A percentile compares a stretch with the other conserved stretches of the same genome.
phyloP scores from a whole-genome alignment of 106 monocot species.

The Allium fistulosum region DNA sequence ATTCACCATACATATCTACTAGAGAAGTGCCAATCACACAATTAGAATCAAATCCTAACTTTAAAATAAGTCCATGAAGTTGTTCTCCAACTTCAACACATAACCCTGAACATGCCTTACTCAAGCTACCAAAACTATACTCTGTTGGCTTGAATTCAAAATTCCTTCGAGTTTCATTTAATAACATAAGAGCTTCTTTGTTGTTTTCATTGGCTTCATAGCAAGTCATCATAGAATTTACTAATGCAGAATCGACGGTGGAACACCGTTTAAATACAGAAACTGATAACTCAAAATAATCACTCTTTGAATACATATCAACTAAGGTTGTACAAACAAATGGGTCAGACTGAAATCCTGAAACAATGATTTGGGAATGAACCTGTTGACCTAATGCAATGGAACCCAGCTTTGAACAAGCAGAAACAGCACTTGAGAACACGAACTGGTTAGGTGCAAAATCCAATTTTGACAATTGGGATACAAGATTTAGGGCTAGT shows the following conservation, averaged over 20 bases:
- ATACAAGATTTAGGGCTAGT: slow-evolving; percentile 19
- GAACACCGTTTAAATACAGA: slow-evolving; percentile 27
- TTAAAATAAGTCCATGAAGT: slow-evolving; percentile 51
- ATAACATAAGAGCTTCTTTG: slow-evolving; percentile 38
- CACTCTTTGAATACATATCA: slow-evolving; percentile 58
- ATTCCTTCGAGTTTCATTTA: slow-evolving; percentile 24
- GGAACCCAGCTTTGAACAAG: slow-evolving; percentile 34
- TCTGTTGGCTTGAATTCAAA: slow-evolving; percentile 39
- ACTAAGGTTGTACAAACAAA: slow-evolving; percentile 48
- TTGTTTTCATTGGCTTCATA: slow-evolving; percentile 22
- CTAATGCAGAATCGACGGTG: slow-evolving; percentile 35
- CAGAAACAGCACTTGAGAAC: slow-evolving; percentile 45
- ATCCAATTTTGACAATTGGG: slow-evolving; percentile 2
- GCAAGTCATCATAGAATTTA: slow-evolving; percentile 70
- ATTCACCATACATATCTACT: slow-evolving; percentile 63
- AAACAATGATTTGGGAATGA: slow-evolving; percentile 48
- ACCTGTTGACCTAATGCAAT: slow-evolving; percentile 31
- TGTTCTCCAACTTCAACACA: slow-evolving; percentile 29
- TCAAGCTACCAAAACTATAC: slow-evolving; percentile 41
- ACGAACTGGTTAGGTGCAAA: slow-evolving; percentile 57
- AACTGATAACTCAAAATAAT: slow-evolving; percentile 26
- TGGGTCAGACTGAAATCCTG: slow-evolving; percentile 30
- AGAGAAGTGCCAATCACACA: slow-evolving; percentile 73
- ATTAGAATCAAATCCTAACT: slow-evolving; percentile 55
- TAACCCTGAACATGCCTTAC: slow-evolving; percentile 51